A percentile compares a stretch with the other conserved stretches of the same genome.
These are phyloP conservation scores for Talaromyces wortmannii DNA, from an alignment of 495 filamentous ascomycete species.

Conservation along the genomic window DNA sequence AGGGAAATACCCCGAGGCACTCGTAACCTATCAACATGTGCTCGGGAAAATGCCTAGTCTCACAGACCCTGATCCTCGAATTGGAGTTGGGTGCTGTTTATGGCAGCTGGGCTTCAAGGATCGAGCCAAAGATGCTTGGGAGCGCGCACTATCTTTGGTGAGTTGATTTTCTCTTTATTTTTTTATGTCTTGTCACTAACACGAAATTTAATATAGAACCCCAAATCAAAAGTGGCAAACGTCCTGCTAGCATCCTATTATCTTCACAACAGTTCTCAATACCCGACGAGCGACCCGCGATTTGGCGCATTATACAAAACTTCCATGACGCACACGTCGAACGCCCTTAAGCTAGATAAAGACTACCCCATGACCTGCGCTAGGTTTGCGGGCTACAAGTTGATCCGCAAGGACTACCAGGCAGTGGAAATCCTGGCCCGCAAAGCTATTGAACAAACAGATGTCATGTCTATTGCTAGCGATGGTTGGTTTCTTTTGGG, in stretches of 20 bases:
- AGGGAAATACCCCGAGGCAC: constrained; percentile 72
- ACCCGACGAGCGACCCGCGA: constrained; percentile 66
- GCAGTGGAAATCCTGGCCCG: constrained; percentile 82
- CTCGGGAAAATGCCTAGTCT: constrained; percentile 77
- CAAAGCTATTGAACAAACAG: constrained; percentile 89
- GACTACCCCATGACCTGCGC: constrained; percentile 84
- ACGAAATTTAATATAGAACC: constrained; percentile 43
- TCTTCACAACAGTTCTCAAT: constrained; percentile 72
- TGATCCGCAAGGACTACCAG: constrained; percentile 64
- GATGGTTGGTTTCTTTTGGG: constrained; percentile 95
- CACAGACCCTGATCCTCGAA: constrained; percentile 89
- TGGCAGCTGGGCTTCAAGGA: constrained; percentile 95
- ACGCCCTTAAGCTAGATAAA: constrained; percentile 92
- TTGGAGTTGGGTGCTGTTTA: constrained; percentile 91
- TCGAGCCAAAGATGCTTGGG: constrained; percentile 84
- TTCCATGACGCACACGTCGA: constrained; percentile 88
- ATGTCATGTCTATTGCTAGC: constrained; percentile 90
- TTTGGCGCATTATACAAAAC: constrained; percentile 82
- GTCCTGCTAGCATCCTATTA: constrained; percentile 85
- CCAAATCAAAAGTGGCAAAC: constrained; percentile 84
- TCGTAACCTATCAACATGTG: constrained; percentile 80
- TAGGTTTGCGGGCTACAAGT: constrained; percentile 82
- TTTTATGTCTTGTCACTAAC: neutral
- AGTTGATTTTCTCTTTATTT: constrained; percentile 6
- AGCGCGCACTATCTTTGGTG: constrained; percentile 71